Base-by-base conservation (phyloP, 1,284 basidiomycete genomes). In the Cryptococcus amylolentus region DNA sequence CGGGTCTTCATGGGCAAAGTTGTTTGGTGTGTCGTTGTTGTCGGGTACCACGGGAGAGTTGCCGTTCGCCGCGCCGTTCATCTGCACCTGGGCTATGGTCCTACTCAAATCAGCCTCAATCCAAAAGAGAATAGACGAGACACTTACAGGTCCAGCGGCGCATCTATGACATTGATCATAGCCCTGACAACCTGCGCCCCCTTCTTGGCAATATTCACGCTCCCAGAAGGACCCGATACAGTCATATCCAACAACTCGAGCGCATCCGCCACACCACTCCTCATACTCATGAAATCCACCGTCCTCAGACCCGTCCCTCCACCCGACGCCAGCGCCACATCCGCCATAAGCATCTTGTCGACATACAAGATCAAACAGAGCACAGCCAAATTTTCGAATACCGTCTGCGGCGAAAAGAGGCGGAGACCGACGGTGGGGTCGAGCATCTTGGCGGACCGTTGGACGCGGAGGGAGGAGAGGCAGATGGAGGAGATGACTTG, bases 201-300 rank as follows among this genome's bases (percentile, higher is more conserved):
- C 42, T 58, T 67, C 9, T 66, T 58, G 9, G 68, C 64, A 31
- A 67, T 68, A 16, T 43, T 49, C 5, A 52, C 55, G 4, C 55
- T 61, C 5, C 54, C 58, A 46, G 14, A 14, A 6, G 14, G 6
- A 12, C 62, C 57, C 5, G 69, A 65, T 38, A 58, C 51, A 6
- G 71, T 67, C 49, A 63, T 65, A 59, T 75, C 73, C 48, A 75
- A 58, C 59, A 75, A 53, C 52, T 75, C 73, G 13, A 59, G 60
- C 14, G 68, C 70, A 47, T 72, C 69, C 20, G 70, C 66, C 12
- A 73, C 57, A 5, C 69, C 71, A 5, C 60, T 62, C 44, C 70
- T 59, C 66, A 67, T 64, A 16, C 62, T 57, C 39, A 69, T 63
- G 51, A 58, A 61, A 49, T 68, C 69, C 26, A 58, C 51, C 27